These are phyloP conservation scores for Metroxylon sagu DNA, from an alignment of 176 grass and related monocot genomes.

Conservation along the genomic window DNA sequence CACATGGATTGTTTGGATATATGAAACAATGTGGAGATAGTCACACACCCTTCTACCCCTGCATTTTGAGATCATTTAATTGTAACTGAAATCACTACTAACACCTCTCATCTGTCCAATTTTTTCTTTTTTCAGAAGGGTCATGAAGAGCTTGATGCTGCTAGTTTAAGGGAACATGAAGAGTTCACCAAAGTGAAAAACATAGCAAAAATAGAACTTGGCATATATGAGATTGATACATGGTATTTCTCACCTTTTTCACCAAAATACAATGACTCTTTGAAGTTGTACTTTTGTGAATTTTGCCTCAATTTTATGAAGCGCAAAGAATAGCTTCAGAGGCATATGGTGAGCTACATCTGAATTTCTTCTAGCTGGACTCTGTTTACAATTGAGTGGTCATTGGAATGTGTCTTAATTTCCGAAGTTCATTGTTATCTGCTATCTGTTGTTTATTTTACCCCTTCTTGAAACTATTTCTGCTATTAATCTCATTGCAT, in stretches of 20 bases:
- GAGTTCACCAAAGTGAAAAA: conserved; percentile 99
- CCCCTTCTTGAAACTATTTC: too few species aligned
- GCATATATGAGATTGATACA: conserved; percentile 96
- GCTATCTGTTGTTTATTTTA: too few species aligned
- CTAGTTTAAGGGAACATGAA: conserved; percentile 89
- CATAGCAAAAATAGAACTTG: conserved; percentile 96
- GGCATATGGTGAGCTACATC: conserved; percentile 80
- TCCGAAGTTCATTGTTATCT: too few species aligned
- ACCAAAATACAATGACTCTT: conserved; percentile 83
- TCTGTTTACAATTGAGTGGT: background rate
- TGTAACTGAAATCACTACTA: too few species aligned
- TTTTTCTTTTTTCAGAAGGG: conserved; percentile 44
- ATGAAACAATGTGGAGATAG: too few species aligned
- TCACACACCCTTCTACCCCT: too few species aligned
- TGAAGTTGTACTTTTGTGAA: conserved; percentile 93
- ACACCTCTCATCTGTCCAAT: background rate
- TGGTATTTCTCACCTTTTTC: conserved; percentile 99
- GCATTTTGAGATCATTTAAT: too few species aligned
- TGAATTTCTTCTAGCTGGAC: conserved; percentile 10
- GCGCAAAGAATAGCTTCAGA: conserved; percentile 96
- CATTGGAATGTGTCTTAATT: background rate
- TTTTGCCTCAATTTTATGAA: conserved; percentile 99
- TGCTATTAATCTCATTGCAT: too few species aligned
- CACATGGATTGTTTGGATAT: too few species aligned
- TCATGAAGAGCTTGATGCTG: conserved; percentile 93